These are phyloP conservation scores for Saturnispora ahearnii DNA, from an alignment of 805 yeast genomes.

Conservation along the genomic window DNA sequence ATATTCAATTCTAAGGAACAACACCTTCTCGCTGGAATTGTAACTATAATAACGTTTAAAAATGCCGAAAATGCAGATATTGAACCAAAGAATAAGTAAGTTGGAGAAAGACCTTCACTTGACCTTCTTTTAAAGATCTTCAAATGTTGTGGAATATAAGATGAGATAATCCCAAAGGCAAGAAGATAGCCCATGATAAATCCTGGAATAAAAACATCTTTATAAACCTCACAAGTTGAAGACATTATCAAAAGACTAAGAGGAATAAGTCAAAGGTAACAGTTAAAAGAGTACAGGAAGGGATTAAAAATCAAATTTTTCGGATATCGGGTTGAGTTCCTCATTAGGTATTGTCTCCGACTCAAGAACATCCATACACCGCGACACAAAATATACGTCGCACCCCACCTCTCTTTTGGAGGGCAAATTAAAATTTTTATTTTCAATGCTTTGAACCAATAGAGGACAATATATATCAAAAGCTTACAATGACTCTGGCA, in stretches of 20 bases:
- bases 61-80: constrained; percentile 60
- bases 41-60: constrained; percentile 55
- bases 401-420: not conserved
- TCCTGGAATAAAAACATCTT: constrained; percentile 37
- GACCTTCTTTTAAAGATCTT: constrained; percentile 49
- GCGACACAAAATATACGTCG: not conserved
- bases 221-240: constrained; percentile 33
- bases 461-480: not conserved
- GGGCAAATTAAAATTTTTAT: not conserved
- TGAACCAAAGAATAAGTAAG: constrained; percentile 61
- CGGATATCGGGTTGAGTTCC: not conserved
- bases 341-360: not conserved
- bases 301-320: not conserved
- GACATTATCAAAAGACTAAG: not conserved
- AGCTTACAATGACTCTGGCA: constrained; percentile 43
- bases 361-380: not conserved
- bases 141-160: constrained; percentile 70
- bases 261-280: not conserved
- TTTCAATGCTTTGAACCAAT: not conserved
- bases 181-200: constrained; percentile 39
- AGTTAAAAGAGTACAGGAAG: not conserved
- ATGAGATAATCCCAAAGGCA: constrained; percentile 56
- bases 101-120: constrained; percentile 72
- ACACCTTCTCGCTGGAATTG: constrained; percentile 54
- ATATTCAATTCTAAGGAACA: constrained; percentile 35